Conservation (phyloP, 2,329 filamentous ascomycete species). For the Calonectria hawksworthii region DNA sequence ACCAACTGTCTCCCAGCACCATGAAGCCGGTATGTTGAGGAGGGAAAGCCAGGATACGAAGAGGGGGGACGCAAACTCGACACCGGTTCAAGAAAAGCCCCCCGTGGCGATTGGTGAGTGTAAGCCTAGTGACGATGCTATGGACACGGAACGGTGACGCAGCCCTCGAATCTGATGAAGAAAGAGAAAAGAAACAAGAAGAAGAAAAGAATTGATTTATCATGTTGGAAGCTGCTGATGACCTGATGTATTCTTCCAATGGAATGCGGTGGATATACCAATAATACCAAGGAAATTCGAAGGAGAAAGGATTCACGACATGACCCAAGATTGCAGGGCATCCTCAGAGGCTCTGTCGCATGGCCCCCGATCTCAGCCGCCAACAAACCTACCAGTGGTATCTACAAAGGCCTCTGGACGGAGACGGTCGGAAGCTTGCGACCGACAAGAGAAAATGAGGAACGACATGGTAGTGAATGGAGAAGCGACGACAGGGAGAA, state of each 20-base stretch:
- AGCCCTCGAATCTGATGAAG: constrained; percentile 36
- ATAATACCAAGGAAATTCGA: constrained; percentile 36
- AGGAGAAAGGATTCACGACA: constrained; percentile 25
- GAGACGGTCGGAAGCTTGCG: background rate
- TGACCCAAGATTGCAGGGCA: constrained; percentile 19
- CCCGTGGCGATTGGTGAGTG: constrained; percentile 36
- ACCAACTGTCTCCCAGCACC: constrained; percentile 68
- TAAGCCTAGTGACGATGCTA: constrained; percentile 30
- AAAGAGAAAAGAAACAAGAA: constrained; percentile 6
- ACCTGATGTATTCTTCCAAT: constrained; percentile 42
- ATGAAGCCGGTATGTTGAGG: constrained; percentile 61
- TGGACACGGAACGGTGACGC: constrained; percentile 47
- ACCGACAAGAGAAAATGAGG: constrained; percentile 1
- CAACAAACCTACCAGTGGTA: background rate
- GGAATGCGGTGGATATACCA: constrained; percentile 41
- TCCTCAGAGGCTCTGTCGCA: background rate
- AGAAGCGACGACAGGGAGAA: background rate
- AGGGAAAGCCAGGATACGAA: constrained; percentile 65
- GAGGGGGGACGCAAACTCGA: constrained; percentile 54
- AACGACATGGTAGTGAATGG: background rate
- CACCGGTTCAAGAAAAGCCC: constrained; percentile 54
- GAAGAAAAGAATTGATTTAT: constrained; percentile 36
- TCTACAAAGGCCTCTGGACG: background rate
- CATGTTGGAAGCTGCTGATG: constrained; percentile 45
- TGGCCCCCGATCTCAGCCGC: background rate